phyloP scores from a whole-genome alignment of 2,329 filamentous ascomycete genomes.

The Sclerotinia trifoliorum region DNA sequence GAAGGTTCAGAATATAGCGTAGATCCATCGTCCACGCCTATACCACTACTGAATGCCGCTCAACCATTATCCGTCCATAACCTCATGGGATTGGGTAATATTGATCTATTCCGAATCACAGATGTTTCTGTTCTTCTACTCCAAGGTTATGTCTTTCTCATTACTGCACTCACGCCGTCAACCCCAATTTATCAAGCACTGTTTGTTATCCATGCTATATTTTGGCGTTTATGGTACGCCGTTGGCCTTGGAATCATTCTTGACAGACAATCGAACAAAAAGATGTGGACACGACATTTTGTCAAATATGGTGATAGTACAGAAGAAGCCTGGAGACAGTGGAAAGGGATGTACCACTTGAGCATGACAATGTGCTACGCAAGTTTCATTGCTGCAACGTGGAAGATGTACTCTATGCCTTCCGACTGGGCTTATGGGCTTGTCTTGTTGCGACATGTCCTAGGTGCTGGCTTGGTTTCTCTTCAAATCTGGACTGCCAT shows the following conservation, averaged over 20 bases:
- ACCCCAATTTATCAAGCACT: constrained; percentile 72
- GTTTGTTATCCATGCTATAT: constrained; percentile 76
- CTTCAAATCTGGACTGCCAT: constrained; percentile 90
- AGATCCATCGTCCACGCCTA: constrained; percentile 19
- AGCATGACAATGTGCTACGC: constrained; percentile 88
- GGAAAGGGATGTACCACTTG: constrained; percentile 94
- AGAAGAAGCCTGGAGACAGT: constrained; percentile 93
- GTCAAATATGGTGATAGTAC: constrained; percentile 92
- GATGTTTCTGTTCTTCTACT: constrained; percentile 79
- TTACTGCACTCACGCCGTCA: constrained; percentile 74
- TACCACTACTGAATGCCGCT: constrained; percentile 42
- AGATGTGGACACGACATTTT: constrained; percentile 96
- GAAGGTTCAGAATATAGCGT: constrained; percentile 39
- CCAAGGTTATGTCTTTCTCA: constrained; percentile 68
- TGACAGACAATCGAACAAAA: constrained; percentile 80
- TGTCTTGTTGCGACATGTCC: constrained; percentile 79
- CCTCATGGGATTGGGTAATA: constrained; percentile 76
- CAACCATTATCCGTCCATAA: constrained; percentile 74
- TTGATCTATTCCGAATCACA: constrained; percentile 84
- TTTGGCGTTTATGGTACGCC: constrained; percentile 91
- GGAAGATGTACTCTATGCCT: constrained; percentile 94
- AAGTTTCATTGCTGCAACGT: constrained; percentile 85
- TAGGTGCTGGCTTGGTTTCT: constrained; percentile 76
- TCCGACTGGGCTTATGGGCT: constrained; percentile 84
- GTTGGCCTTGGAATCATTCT: constrained; percentile 84